Percentiles rank a stretch among this genome's conserved stretches.
Conservation (phyloP, 306 rosid genomes). For the Cicer judaicum region DNA sequence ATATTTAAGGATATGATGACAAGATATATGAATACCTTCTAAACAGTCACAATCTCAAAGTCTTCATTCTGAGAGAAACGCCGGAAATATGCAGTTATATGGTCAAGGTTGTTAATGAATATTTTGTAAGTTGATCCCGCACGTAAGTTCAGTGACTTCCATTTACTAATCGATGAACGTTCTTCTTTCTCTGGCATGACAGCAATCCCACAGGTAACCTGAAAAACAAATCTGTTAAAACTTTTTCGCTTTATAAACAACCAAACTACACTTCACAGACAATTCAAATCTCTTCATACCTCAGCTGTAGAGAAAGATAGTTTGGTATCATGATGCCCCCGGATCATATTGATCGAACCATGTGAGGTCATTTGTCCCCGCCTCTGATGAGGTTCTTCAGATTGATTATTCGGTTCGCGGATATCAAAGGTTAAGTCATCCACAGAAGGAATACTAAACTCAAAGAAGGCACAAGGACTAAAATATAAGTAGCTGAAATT, state of each 20-base stretch:
- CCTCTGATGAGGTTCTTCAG: constrained; percentile 41
- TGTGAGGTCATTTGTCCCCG: constrained; percentile 39
- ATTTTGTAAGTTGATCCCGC: constrained; percentile 29
- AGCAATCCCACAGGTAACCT: constrained; percentile 46
- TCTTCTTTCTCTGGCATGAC: constrained; percentile 36
- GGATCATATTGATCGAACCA: constrained; percentile 53
- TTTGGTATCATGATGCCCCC: constrained; percentile 43
- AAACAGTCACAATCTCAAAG: constrained; percentile 43
- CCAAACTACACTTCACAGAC: background rate
- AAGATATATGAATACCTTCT: constrained; percentile 43
- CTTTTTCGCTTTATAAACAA: background rate
- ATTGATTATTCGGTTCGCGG: constrained; percentile 42
- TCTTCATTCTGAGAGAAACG: constrained; percentile 44
- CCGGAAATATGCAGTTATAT: constrained; percentile 45
- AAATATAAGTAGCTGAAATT: constrained; percentile 54
- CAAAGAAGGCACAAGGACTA: constrained; percentile 46
- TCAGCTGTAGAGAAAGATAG: constrained; percentile 25
- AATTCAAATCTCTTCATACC: constrained; percentile 18
- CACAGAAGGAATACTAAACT: constrained; percentile 51
- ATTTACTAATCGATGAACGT: constrained; percentile 7
- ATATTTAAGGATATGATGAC: constrained; percentile 34
- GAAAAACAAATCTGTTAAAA: constrained; percentile 30
- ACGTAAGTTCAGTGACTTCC: constrained; percentile 11
- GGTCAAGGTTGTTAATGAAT: constrained; percentile 29
- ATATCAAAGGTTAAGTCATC: constrained; percentile 49